Percentiles rank a stretch among this genome's conserved stretches.
Conservation (phyloP, 108 stramenopile species). For the Pelagomonas calceolata region DNA sequence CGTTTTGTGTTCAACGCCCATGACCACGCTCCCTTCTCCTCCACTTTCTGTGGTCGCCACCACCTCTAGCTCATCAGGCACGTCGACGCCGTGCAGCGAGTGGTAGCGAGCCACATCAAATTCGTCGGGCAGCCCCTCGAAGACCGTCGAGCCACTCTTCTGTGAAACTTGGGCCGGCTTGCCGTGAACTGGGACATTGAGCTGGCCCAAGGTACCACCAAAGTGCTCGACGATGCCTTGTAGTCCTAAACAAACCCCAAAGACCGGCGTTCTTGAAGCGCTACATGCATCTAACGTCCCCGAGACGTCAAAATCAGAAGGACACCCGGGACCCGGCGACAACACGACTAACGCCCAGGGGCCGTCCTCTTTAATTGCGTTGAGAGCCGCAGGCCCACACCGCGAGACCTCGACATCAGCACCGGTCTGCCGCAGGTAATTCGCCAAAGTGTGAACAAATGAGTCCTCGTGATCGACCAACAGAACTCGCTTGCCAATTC, state of each 20-base stretch:
- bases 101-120: slow-evolving; percentile 94
- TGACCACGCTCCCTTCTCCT: slow-evolving; percentile 48
- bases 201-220: slow-evolving; percentile 79
- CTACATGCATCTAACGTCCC: slow-evolving; percentile 60
- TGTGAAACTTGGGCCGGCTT: slow-evolving; percentile 54
- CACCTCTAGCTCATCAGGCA: slow-evolving; percentile 66
- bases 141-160: slow-evolving; percentile 32
- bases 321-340: slow-evolving; percentile 93
- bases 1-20: slow-evolving; percentile 86
- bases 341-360: slow-evolving; percentile 54
- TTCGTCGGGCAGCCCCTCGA: slow-evolving; percentile 67
- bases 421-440: slow-evolving; percentile 93
- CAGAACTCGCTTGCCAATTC: slow-evolving; percentile 67
- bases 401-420: slow-evolving; percentile 79
- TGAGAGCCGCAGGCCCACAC: slow-evolving; percentile 67
- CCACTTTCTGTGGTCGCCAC: slow-evolving; percentile 85
- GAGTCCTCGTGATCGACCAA: slow-evolving; percentile 96
- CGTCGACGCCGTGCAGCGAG: slow-evolving; percentile 69
- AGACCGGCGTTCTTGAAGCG: slow-evolving; percentile 73
- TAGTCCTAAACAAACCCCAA: slow-evolving; percentile 93
- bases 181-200: slow-evolving; percentile 92
- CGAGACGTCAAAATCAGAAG: slow-evolving; percentile 76
- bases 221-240: slow-evolving; percentile 96
- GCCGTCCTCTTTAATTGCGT: slow-evolving; percentile 42
- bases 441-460: slow-evolving; percentile 94